Conservation (phyloP, 2,329 filamentous ascomycete genomes). For the Claviceps sp. region DNA sequence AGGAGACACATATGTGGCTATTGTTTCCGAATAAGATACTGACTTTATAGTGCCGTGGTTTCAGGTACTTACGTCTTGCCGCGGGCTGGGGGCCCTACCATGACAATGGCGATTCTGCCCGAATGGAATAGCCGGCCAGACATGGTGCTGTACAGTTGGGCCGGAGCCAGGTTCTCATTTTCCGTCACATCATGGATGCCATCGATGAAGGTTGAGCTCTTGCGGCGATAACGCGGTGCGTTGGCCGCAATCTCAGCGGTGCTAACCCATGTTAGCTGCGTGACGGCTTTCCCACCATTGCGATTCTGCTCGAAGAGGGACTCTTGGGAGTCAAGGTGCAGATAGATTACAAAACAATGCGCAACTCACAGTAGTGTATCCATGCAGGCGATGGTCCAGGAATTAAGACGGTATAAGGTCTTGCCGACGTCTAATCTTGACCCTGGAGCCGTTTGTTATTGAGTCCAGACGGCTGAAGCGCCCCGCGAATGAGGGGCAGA, state of each 20-base stretch:
- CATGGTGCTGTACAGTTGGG: conserved; percentile 96
- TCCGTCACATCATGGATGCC: conserved; percentile 88
- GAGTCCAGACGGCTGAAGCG: background rate
- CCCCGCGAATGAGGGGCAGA: background rate
- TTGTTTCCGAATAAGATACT: background rate
- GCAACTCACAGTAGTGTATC: conserved; percentile 47
- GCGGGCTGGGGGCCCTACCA: conserved; percentile 85
- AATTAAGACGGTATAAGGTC: background rate
- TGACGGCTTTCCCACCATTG: background rate
- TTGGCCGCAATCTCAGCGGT: conserved; percentile 88
- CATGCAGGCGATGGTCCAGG: conserved; percentile 24
- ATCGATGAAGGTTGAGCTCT: conserved; percentile 93
- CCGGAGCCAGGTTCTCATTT: conserved; percentile 72
- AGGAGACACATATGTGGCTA: conserved; percentile 86
- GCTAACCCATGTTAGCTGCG: conserved; percentile 28
- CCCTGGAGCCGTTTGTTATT: background rate
- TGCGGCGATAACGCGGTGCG: conserved; percentile 76
- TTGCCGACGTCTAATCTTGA: background rate
- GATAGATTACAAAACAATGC: background rate
- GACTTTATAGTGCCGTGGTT: background rate
- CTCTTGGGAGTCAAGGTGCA: background rate
- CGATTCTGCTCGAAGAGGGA: background rate
- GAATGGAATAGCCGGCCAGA: conserved; percentile 95
- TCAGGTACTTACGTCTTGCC: conserved; percentile 69
- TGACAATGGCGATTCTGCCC: conserved; percentile 91